A percentile compares a stretch with the other conserved stretches of the same genome.
These are phyloP conservation scores for Parachaetomium inaequale DNA, from an alignment of 495 filamentous ascomycete species.

Conservation along the genomic window DNA sequence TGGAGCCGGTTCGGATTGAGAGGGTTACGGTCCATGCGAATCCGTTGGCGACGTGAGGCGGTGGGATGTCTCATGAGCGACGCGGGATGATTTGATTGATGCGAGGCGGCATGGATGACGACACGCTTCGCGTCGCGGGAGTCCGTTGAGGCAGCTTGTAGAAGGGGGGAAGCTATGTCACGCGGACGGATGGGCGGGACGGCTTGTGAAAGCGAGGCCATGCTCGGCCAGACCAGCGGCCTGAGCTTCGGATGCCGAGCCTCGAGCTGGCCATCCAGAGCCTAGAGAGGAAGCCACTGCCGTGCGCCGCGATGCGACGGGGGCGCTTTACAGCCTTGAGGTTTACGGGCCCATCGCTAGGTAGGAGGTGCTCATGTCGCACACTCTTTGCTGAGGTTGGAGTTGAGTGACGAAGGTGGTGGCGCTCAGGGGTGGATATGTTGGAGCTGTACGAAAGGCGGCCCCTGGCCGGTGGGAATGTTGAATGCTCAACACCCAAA, in stretches of 20 bases:
- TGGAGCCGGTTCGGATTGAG: conserved; percentile 65
- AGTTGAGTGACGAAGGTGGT: neutral
- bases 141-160: too few species aligned
- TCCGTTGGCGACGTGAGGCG: conserved; percentile 68
- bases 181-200: neutral
- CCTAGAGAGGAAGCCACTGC: neutral
- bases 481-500: neutral
- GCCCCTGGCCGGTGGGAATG: too few species aligned
- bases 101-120: neutral
- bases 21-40: conserved; percentile 89
- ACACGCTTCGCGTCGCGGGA: too few species aligned
- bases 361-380: neutral
- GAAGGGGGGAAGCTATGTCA: neutral
- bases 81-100: too few species aligned
- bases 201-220: neutral
- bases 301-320: neutral
- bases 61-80: neutral
- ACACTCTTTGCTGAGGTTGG: neutral
- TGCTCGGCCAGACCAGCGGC: neutral
- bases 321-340: too few species aligned
- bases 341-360: neutral
- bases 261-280: neutral
- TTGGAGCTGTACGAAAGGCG: neutral
- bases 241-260: neutral
- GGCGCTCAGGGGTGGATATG: neutral